Conservation (phyloP, 106 monocot species). For the Xerophyta viscosa region DNA sequence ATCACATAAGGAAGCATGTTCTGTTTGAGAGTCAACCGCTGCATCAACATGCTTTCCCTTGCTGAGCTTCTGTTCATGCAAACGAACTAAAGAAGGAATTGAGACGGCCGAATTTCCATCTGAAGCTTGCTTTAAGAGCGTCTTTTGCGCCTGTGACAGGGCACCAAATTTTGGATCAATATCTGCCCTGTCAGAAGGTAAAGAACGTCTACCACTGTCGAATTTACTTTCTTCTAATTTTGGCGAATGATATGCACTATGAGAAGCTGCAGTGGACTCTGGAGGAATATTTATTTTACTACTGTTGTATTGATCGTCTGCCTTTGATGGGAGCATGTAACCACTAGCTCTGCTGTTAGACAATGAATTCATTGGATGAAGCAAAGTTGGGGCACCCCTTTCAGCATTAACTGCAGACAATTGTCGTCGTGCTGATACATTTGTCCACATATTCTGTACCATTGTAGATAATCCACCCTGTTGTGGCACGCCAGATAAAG, state of each 20-base stretch:
- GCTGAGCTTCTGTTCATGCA: slow-evolving; percentile 10
- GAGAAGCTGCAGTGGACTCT: slow-evolving; percentile 25
- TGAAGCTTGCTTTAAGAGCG: slow-evolving; percentile 6
- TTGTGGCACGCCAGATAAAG: slow-evolving; percentile 19
- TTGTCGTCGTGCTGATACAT: slow-evolving; percentile 34
- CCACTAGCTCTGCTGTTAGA: slow-evolving; percentile 8
- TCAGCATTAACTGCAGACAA: slow-evolving; percentile 34
- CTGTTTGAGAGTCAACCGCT: neutral
- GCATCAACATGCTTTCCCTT: slow-evolving; percentile 5
- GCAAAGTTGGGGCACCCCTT: slow-evolving; percentile 28
- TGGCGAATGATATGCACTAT: slow-evolving; percentile 21
- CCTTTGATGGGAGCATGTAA: slow-evolving; percentile 12
- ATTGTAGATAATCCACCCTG: slow-evolving; percentile 41
- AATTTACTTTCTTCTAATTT: slow-evolving; percentile 19
- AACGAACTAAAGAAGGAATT: slow-evolving; percentile 6
- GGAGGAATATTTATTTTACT: slow-evolving; percentile 22
- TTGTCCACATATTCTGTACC: slow-evolving; percentile 67
- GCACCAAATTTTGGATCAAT: neutral
- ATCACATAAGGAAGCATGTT: slow-evolving; percentile 10
- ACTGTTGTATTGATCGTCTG: slow-evolving; percentile 21
- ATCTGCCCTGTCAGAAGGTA: slow-evolving; percentile 10
- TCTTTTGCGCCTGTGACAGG: slow-evolving; percentile 12
- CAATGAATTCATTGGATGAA: slow-evolving; percentile 37
- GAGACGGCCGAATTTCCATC: slow-evolving; percentile 14
- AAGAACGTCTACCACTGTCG: slow-evolving; percentile 7